phyloP scores from a whole-genome alignment of 2,329 filamentous ascomycete species.

The Fusarium neocosmosporiellum region DNA sequence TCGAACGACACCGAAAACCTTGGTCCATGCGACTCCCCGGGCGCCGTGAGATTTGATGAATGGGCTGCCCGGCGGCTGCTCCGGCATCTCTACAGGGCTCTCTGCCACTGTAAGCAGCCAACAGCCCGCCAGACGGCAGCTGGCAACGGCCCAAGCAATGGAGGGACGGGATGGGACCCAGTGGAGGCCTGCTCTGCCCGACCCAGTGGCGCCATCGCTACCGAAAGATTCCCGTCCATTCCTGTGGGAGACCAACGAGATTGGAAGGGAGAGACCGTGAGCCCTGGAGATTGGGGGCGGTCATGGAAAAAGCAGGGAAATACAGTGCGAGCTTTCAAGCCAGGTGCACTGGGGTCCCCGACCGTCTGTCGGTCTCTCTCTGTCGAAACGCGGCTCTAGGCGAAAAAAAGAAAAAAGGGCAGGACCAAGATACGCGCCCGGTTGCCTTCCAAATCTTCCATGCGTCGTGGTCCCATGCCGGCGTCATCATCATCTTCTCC shows the following conservation, averaged over 20 bases:
- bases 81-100: slow-evolving; percentile 33
- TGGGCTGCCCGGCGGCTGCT: slow-evolving; percentile 4
- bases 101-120: slow-evolving; percentile 5
- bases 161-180: neutral
- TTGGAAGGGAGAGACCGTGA: slow-evolving; percentile 4
- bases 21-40: neutral
- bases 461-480: slow-evolving; percentile 40
- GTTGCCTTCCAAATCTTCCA: slow-evolving; percentile 20
- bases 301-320: slow-evolving; percentile 8
- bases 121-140: neutral
- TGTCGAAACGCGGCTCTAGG: slow-evolving; percentile 8
- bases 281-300: neutral
- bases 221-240: slow-evolving; percentile 25
- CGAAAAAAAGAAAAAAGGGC: slow-evolving; percentile 4
- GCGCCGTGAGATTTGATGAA: slow-evolving; percentile 7
- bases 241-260: slow-evolving; percentile 7
- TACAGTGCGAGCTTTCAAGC: slow-evolving; percentile 13
- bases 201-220: neutral
- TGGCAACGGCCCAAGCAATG: neutral
- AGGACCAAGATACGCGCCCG: slow-evolving; percentile 10
- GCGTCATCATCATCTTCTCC: slow-evolving; percentile 41
- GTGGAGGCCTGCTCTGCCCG: slow-evolving; percentile 22
- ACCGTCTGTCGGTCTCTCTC: neutral
- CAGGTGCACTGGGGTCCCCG: neutral
- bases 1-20: slow-evolving; percentile 24